phyloP scores from a whole-genome alignment of 495 filamentous ascomycete genomes.

The Schizothecium vesticola region DNA sequence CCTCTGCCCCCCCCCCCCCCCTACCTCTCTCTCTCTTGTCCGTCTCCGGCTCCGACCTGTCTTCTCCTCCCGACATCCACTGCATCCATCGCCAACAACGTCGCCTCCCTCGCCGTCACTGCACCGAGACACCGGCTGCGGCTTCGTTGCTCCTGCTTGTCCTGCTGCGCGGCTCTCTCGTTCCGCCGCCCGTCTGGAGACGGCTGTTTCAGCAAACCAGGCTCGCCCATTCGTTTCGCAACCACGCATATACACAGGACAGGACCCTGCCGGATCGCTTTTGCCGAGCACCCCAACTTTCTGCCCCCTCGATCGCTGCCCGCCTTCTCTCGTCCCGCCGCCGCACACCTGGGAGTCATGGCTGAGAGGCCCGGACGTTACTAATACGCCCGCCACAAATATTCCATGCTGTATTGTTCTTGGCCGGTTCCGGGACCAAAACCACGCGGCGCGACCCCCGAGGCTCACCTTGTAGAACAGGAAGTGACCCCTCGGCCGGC shows the following conservation, averaged over 20 bases:
- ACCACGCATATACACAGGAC: slow-evolving; percentile 16
- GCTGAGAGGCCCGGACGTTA: slow-evolving; percentile 22
- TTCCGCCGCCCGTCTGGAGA: not conserved
- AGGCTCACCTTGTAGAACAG: not conserved
- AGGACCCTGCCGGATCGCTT: slow-evolving; percentile 19
- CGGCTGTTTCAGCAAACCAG: not conserved
- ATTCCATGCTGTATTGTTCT: slow-evolving; percentile 23
- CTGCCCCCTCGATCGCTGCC: slow-evolving; percentile 8
- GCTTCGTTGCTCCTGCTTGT: not conserved
- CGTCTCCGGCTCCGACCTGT: slow-evolving; percentile 13
- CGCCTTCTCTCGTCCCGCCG: not conserved
- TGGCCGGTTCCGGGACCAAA: slow-evolving; percentile 7
- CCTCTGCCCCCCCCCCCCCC: not conserved
- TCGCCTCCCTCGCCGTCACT: not conserved
- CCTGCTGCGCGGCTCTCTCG: not conserved
- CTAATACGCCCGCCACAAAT: slow-evolving; percentile 26
- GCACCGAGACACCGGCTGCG: not conserved
- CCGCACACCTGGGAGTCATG: slow-evolving; percentile 9
- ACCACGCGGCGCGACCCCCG: slow-evolving; percentile 27
- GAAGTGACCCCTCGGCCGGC: not conserved
- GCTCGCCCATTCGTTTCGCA: not conserved
- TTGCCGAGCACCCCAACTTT: slow-evolving; percentile 19
- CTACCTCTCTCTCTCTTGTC: not conserved
- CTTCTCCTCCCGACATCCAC: slow-evolving; percentile 10
- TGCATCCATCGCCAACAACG: slow-evolving; percentile 10